These are phyloP conservation scores for Vaccinium vitisidaea DNA, from an alignment of 148 eudicot genomes.

Conservation along the genomic window DNA sequence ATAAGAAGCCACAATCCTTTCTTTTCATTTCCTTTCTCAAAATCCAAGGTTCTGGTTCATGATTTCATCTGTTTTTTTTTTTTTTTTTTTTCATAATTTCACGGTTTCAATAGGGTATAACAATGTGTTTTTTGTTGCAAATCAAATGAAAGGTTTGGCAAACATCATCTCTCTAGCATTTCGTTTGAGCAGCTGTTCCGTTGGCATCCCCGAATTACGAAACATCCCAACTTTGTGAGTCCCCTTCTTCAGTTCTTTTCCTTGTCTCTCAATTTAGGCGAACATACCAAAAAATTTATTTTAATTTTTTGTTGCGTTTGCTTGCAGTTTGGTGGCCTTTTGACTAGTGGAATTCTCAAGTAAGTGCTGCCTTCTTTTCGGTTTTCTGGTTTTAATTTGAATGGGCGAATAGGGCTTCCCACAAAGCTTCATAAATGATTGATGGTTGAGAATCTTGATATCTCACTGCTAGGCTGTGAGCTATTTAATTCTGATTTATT, in stretches of 20 bases:
- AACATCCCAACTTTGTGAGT: background rate
- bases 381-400: background rate
- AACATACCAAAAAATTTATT: background rate
- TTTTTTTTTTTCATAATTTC: background rate
- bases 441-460: background rate
- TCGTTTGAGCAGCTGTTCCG: background rate
- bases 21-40: background rate
- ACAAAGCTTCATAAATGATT: background rate
- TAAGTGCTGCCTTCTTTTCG: background rate
- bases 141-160: background rate
- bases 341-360: constrained; percentile 1
- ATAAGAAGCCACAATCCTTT: background rate
- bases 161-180: constrained; percentile 6
- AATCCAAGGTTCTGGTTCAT: background rate
- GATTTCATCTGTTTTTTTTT: background rate
- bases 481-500: background rate
- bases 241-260: background rate
- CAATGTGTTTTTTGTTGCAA: background rate
- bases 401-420: background rate
- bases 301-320: background rate
- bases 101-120: too few relatives aligned
- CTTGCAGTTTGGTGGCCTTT: constrained; percentile 1
- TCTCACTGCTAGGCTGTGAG: background rate
- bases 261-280: background rate
- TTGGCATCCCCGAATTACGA: background rate